Evolutionary conservation across 371 early-diverging fungal genomes (phyloP), one percentile per base, ranked within the genome.

Genomic region (Mucor indicus): DNA sequence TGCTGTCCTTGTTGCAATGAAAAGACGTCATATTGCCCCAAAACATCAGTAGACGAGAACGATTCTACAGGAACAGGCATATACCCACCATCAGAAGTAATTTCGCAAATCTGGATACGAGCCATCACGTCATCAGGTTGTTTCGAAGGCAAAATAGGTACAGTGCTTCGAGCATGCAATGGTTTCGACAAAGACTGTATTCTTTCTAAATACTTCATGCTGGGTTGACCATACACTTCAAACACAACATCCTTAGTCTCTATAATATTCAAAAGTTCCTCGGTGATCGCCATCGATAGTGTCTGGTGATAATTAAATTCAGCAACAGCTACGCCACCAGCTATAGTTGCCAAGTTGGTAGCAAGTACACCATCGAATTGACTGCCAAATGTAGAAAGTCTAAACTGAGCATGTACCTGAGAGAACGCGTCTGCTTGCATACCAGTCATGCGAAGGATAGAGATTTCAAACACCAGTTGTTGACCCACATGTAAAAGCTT

Each of bases 391-490:
- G 80, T 76, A 3, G 82, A 81, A 1, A 85, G 44, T 45, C 86
- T 78, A 61, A 91, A 85, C 39, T 91, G 92, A 33, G 84, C 86
- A 59, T 93, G 92, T 7, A 90, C 80, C 38, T 83, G 80, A 12
- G 84, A 81, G 55, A 77, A 85, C 32, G 83, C 75, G 8, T 56
- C 45, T 50, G 91, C 91, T 38, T 59, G 62, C 1, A 94, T 49
- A 1, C 90, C 92, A 6, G 56, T 67, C 4, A 93, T 43, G 22
- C 85, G 77, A 16, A 84, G 48, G 3, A 94, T 54, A 6, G 79
- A 75, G 10, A 92, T 74, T 47, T 92, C 91, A 58, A 93, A 87
- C 5, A 85, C 63, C 9, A 91, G 62, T 20, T 75, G 73, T 15
- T 79, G 77, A 9, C 86, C 83, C 9, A 72, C 68, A 12, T 60